Evolutionary conservation across 2,329 filamentous ascomycete genomes (phyloP), one percentile per base, ranked within the genome.

Genomic region (Sarocladium kiliense): DNA sequence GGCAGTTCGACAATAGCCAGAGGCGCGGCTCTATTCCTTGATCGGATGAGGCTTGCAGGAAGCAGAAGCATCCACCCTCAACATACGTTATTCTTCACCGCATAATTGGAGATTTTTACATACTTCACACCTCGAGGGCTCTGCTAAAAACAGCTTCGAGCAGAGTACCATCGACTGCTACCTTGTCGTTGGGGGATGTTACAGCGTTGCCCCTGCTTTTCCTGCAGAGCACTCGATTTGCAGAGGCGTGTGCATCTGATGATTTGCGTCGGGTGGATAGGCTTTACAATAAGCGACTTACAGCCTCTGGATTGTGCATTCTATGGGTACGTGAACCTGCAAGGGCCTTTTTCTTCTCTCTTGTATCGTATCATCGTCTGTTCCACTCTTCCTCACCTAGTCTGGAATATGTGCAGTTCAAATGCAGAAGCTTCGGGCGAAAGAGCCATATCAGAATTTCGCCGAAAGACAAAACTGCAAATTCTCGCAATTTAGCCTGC

Each of bases 401-500:
- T 39, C 5, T n/a, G 36, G 6, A 19, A 39, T 39, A 19, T 39
- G 36, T n/a, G n/a, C n/a, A 9, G 30, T 32, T 12, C 30, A 12
- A 12, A 32, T 32, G 30, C 30, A 32, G 7, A 32, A 7, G 30
- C 7, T 12, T 32, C 30, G 30, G 30, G 30, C 30, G 12, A 39
- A 5, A 16, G n/a, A n/a, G 5, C 36, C 36, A 39, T 14, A 39
- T 14, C 36, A 39, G 36, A 18, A 39, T 16, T n/a, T 39, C 36
- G n/a, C 36, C 19, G 39, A 21, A 9, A 21, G 19, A 18, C 7
- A 9, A 21, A 14, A 18, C 7, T 18, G 21, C n/a, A n/a, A 30
- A 11, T 49, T 12, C 27, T 44, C 7, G 14, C 39, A 44, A 34
- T 51, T 51, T 36, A 51, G 47, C 47, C 47, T 51, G 44, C 44